Base-by-base conservation (phyloP, 331 rosid genomes). In the Cydonia oblonga region DNA sequence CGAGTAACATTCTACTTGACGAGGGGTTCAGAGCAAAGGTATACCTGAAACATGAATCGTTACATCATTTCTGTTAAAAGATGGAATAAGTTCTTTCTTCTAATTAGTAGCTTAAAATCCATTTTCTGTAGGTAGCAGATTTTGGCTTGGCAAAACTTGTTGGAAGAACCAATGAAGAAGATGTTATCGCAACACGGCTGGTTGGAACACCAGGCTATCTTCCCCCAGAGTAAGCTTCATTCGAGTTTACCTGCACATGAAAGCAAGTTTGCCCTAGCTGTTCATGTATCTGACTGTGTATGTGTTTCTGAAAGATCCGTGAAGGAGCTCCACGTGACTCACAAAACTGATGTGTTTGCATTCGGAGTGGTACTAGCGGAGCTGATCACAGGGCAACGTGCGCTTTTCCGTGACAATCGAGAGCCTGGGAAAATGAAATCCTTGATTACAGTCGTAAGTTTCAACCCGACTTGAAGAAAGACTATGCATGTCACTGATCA, bases 131-230 rank as follows among this genome's bases (percentile, higher is more conserved):
- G 97, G 90, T 93, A 49, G 95, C 92, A 51, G 96, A 90, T 87
- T 93, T 93, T 44, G 98, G 98, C 30, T 78, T 93, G 42, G 98
- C 85, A 73, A 90, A 84, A 72, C 81, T 93, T 9, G 89, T 90
- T 5, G 96, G 87, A 72, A 70, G 96, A 73, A 84, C 90, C 65
- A 87, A 84, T 59, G 96, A 87, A 40, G 92, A 81, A 51, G 95
- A 90, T 75, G 64, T 84, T 60, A 69, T 90, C 5, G 88, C 92
- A 26, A 93, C 96, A 11, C 78, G 89, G 63, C 87, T 90, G 33
- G 97, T 90, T 58, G 97, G 98, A 81, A 93, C 98, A 68, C 98
- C 95, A 10, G 98, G 97, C 80, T 87, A 93, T 76, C 96, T 93
- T 75, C 98, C 98, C 44, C 98, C 97, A 18, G 97, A 93, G 96